A percentile compares a stretch with the other conserved stretches of the same genome.
Conservation (phyloP, 148 eudicot genomes). For the Rhododendron molle region DNA sequence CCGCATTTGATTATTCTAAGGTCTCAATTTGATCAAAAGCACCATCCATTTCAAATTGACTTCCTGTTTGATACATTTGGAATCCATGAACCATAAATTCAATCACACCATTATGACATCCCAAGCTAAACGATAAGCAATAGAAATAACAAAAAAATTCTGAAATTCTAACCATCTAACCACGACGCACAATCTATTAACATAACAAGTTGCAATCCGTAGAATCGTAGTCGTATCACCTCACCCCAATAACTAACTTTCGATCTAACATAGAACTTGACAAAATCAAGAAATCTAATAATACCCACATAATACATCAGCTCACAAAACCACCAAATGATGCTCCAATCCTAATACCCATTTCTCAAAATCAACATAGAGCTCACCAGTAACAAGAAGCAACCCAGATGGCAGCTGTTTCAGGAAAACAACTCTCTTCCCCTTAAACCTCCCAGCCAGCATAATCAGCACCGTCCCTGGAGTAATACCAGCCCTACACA, state of each 20-base stretch:
- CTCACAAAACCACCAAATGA: neutral
- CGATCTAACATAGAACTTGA: neutral
- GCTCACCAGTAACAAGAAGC: conserved; percentile 38
- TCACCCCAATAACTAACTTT: neutral
- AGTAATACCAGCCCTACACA: conserved; percentile 38
- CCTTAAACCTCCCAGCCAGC: conserved; percentile 43
- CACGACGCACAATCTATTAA: neutral
- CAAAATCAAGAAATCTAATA: neutral
- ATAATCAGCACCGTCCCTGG: conserved; percentile 36
- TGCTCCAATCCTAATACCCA: neutral
- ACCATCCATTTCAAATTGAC: neutral
- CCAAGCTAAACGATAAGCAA: neutral
- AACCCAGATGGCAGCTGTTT: conserved; percentile 42
- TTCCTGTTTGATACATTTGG: neutral
- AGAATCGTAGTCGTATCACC: neutral
- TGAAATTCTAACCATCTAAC: neutral
- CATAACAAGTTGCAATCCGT: neutral
- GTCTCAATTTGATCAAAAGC: neutral
- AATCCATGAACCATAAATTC: neutral
- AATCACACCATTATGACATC: neutral
- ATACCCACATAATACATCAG: neutral
- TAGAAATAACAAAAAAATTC: neutral
- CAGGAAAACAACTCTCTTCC: conserved; percentile 41
- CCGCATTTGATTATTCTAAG: neutral
- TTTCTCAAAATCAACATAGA: neutral